Evolutionary conservation across 441 rosid genomes (phyloP).

Genomic region (Erodium texanum): DNA sequence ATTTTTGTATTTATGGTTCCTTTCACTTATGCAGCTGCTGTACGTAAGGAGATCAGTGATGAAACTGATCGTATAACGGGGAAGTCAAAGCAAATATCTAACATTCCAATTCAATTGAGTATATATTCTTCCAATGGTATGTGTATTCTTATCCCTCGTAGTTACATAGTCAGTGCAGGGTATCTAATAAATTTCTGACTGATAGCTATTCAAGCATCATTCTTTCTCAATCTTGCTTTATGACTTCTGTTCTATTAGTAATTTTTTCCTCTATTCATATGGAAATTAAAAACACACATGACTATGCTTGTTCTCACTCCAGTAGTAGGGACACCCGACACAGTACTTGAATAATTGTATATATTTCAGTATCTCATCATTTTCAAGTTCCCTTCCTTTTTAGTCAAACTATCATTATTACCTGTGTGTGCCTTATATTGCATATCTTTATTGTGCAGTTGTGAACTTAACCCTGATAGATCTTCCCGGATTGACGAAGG

Average conservation of each 20-base stretch:
- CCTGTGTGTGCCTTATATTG: neutral
- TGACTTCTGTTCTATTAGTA: neutral
- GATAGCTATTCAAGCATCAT: neutral
- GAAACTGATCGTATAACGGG: constrained; percentile 97
- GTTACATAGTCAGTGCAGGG: constrained; percentile 10
- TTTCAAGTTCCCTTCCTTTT: neutral
- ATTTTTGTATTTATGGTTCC: constrained; percentile 9
- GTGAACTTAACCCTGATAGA: constrained; percentile 96
- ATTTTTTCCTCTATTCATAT: neutral
- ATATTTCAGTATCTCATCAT: neutral
- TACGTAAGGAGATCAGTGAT: constrained; percentile 85
- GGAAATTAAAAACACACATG: neutral
- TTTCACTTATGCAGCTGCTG: constrained; percentile 52
- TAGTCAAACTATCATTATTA: neutral
- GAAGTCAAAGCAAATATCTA: constrained; percentile 80
- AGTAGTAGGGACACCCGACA: neutral
- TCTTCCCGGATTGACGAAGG: constrained; percentile 99
- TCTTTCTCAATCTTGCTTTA: neutral
- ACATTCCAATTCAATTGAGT: constrained; percentile 87
- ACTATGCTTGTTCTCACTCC: neutral
- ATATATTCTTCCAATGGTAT: constrained; percentile 88
- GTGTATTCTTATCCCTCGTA: constrained; percentile 20
- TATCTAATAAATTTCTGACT: neutral
- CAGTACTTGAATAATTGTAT: neutral
- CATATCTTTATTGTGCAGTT: constrained; percentile 44